A percentile compares a stretch with the other conserved stretches of the same genome.
Conservation (phyloP, 208 protist species). For the Crithidia expoeki region DNA sequence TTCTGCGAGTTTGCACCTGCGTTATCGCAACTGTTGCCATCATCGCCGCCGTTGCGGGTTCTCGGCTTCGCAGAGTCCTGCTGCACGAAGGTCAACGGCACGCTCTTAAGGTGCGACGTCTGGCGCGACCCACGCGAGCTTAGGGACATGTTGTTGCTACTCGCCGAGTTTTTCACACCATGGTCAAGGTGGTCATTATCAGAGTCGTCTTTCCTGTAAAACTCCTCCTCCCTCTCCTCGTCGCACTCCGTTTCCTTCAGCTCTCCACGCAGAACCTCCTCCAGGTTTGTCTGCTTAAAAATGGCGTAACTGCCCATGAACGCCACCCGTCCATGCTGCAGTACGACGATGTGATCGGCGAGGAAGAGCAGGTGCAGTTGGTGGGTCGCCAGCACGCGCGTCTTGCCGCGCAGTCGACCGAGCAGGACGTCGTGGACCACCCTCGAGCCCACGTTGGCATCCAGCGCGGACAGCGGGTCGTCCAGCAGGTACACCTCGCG, state of each 20-base stretch:
- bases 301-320: slow-evolving; percentile 47
- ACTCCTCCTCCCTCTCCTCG: neutral
- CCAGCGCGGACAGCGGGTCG: slow-evolving; percentile 93
- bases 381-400: slow-evolving; percentile 94
- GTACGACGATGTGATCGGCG: slow-evolving; percentile 86
- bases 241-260: slow-evolving; percentile 4
- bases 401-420: slow-evolving; percentile 76
- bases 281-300: slow-evolving; percentile 39
- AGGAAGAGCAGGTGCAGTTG: slow-evolving; percentile 88
- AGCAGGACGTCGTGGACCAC: slow-evolving; percentile 57
- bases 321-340: slow-evolving; percentile 64
- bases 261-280: slow-evolving; percentile 1
- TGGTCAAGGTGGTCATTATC: too few species aligned
- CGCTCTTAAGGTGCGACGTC: neutral
- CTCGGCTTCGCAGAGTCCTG: neutral
- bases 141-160: neutral
- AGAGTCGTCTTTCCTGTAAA: too few species aligned
- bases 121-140: neutral
- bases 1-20: neutral
- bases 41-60: neutral
- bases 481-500: slow-evolving; percentile 91
- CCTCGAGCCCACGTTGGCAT: slow-evolving; percentile 78
- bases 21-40: neutral
- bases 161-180: too few species aligned
- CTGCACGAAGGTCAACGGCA: neutral